These are phyloP conservation scores for Lipomyces sp. DNA, from an alignment of 805 yeast species.

Conservation along the genomic window DNA sequence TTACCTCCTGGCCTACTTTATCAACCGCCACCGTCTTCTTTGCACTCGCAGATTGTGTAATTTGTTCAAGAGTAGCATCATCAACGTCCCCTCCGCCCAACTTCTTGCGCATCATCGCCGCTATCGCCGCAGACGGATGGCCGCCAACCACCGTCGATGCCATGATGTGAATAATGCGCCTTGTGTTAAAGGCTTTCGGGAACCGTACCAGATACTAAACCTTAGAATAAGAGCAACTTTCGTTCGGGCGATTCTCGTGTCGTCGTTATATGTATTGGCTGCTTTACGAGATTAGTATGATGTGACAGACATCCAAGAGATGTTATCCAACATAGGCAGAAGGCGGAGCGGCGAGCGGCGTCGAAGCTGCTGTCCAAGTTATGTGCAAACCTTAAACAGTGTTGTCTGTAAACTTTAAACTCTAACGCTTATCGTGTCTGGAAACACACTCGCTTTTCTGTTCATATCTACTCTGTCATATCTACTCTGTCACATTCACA, in stretches of 20 bases:
- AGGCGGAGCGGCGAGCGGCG: not conserved
- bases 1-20: not conserved
- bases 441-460: not conserved
- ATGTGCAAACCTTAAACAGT: not conserved
- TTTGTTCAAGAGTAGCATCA: not conserved
- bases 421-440: too few species aligned
- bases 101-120: constrained; percentile 26
- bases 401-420: not conserved
- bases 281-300: too few species aligned
- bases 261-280: not conserved
- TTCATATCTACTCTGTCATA: not conserved
- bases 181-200: not conserved
- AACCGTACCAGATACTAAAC: not conserved
- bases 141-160: constrained; percentile 8
- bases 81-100: constrained; percentile 11
- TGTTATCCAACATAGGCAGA: too few species aligned
- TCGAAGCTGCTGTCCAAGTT: not conserved
- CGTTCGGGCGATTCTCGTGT: not conserved
- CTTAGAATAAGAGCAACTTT: not conserved
- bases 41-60: not conserved
- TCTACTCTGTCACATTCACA: not conserved
- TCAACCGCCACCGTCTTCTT: not conserved
- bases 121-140: constrained; percentile 16
- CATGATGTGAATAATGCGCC: not conserved
- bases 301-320: too few species aligned